Base-by-base conservation (phyloP, 139 green algal species). In the Eudorina sp. region DNA sequence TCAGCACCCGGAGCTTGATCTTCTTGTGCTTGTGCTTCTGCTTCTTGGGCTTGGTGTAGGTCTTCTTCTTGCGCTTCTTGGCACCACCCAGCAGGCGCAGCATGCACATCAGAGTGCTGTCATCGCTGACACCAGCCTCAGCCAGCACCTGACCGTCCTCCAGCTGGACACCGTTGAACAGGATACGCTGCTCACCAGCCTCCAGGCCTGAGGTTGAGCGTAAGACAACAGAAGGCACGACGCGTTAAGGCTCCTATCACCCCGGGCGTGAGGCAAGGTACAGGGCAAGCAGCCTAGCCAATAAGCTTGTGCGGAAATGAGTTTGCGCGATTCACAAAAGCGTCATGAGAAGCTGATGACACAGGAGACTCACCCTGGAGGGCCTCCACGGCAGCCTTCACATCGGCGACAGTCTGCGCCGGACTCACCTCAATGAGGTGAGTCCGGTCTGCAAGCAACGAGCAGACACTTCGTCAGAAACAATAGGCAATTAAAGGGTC, bases 51-150 rank as follows among this genome's bases (percentile, higher is more conserved):
- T 99, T 99, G 93, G 98, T 99, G 97, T 99, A 99, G 34, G 94
- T 98, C 97, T 99, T 99, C 96, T 99, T 99, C 95, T 99, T 99
- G 89, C 98, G 92, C 97, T 99, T 99, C 97, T 99, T 99, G 88
- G 92, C 98, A 92, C 98, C 98, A 94, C 98, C 97, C 70, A 98
- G 93, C 90, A 99, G 94, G 70, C 97, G 92, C 48, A 97, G 89
- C 86, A 98, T 92, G 68, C 95, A 89, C 89, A 98, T 95, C 64
- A 98, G 92, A 27, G 95, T 97, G 68, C 90, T 92, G 76, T 97
- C 96, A 64, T 98, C 97, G 60, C 94, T 89, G 13, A 98, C 96
- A 68, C 97, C 97, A 78, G 88, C 94, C 51, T 92, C 68, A 43
- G 86, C 86, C 92, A 99, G 94, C 68, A 92, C 75, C n/a, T 89